Base-by-base conservation (phyloP, 257 asterid genomes). In the Nicotiana knightiana region DNA sequence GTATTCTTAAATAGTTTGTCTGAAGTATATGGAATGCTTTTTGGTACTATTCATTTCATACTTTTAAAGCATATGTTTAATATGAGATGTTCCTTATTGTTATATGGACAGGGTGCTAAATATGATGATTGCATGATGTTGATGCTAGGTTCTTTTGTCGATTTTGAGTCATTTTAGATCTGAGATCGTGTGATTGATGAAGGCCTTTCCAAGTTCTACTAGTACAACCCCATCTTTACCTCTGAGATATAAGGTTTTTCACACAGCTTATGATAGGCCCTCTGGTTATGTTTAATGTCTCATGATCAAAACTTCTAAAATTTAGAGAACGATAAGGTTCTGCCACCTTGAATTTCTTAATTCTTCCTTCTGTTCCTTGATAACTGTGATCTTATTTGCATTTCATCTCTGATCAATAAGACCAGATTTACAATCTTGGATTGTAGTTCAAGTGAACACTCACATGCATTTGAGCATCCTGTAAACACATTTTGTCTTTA, bases 301-400 rank as follows among this genome's bases (percentile, higher is more conserved):
- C 77, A 70, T 21, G 35, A 46, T 43, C 21, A 46, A 12, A n/a
- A 71, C 13, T 71, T 43, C 1, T 24, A 46, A 48, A 70, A 24
- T 39, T 24, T 17, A 43, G 58, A 0, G 12, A 71, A 46, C 21
- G 67, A 21, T 21, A 39, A 68, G 78, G 59, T 71, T 71, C 59
- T 46, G 24, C 24, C 37, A 46, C 61, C 59, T 46, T 46, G 5
- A 3, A 17, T 70, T 39, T 71, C 13, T 24, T 73, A 13, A n/a
- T 48, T 73, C 58, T 13, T 46, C 79, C 61, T 73, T 73, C 79
- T 71, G 24, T 71, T 71, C 62, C 79, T 21, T 73, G 61, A 46
- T 73, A 46, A 24, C 24, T 46, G 43, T 1, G 9, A 13, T 48
- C 17, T 24, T 73, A 24, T 48, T 24, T 24, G 21, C 63, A 48